These are phyloP conservation scores for Antrodiella citrinella DNA, from an alignment of 768 basidiomycete species.

Conservation along the genomic window DNA sequence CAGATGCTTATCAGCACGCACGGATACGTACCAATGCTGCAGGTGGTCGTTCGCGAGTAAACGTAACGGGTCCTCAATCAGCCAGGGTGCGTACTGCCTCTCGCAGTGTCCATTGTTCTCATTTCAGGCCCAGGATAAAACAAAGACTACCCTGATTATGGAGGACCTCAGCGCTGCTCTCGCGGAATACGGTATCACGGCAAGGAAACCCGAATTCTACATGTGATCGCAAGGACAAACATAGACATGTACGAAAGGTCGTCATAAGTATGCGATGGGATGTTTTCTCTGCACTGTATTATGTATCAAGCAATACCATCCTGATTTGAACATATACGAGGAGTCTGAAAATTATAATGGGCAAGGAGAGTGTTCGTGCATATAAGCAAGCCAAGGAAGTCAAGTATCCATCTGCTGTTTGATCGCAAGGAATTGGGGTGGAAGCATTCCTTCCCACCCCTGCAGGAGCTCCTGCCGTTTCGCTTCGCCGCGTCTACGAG, in stretches of 20 bases:
- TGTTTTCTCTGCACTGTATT: too few relatives aligned
- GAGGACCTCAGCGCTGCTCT: slow-evolving; percentile 92
- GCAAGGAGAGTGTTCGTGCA: too few relatives aligned
- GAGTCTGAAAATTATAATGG: too few relatives aligned
- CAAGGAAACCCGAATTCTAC: slow-evolving; percentile 92
- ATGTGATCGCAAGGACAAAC: slow-evolving; percentile 41
- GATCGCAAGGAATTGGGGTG: not conserved
- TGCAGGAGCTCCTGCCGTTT: not conserved
- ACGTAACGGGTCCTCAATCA: slow-evolving; percentile 50
- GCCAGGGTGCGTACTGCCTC: slow-evolving; percentile 44
- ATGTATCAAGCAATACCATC: not conserved
- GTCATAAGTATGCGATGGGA: too few relatives aligned
- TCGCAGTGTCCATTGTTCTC: not conserved
- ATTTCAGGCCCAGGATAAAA: slow-evolving; percentile 70
- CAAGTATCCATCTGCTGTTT: not conserved
- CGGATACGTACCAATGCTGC: slow-evolving; percentile 87
- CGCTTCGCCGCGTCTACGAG: not conserved
- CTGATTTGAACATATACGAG: too few relatives aligned
- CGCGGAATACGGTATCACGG: slow-evolving; percentile 91
- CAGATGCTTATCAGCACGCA: slow-evolving; percentile 96
- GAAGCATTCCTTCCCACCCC: not conserved
- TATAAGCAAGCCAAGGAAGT: too few relatives aligned
- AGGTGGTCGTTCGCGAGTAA: slow-evolving; percentile 60
- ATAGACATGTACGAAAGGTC: too few relatives aligned
- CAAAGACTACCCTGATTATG: slow-evolving; percentile 92